phyloP scores from a whole-genome alignment of 257 asterid species.

The Solanum appendiculatum region DNA sequence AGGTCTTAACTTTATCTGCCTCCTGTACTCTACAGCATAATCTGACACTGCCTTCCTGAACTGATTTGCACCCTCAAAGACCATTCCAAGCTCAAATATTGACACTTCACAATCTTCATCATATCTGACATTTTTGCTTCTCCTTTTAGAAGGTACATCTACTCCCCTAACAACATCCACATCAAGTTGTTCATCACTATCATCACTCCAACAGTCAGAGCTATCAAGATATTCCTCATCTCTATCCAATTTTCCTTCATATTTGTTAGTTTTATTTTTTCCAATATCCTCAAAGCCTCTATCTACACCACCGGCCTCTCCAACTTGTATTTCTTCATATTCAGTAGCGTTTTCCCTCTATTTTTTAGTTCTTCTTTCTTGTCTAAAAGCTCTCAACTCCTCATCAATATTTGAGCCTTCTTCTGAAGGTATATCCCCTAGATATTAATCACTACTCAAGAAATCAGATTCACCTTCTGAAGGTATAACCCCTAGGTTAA shows the following conservation, averaged over 20 bases:
- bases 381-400: not conserved
- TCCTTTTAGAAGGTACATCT: not conserved
- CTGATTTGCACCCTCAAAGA: not conserved
- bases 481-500: too few species aligned
- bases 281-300: not conserved
- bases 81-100: not conserved
- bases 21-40: too few species aligned
- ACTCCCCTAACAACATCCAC: not conserved
- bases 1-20: too few species aligned
- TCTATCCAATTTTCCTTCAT: not conserved
- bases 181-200: not conserved
- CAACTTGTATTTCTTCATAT: too few species aligned
- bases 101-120: not conserved
- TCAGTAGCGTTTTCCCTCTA: too few species aligned
- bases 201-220: not conserved
- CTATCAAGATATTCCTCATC: not conserved
- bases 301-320: too few species aligned
- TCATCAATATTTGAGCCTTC: too few species aligned
- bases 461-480: too few species aligned
- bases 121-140: not conserved
- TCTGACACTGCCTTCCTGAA: not conserved
- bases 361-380: too few species aligned
- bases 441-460: not conserved
- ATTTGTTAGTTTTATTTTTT: not conserved
- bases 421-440: too few species aligned